These are phyloP conservation scores for Simplicillium sp. DNA, from an alignment of 2,329 filamentous ascomycete species.

Conservation along the genomic window DNA sequence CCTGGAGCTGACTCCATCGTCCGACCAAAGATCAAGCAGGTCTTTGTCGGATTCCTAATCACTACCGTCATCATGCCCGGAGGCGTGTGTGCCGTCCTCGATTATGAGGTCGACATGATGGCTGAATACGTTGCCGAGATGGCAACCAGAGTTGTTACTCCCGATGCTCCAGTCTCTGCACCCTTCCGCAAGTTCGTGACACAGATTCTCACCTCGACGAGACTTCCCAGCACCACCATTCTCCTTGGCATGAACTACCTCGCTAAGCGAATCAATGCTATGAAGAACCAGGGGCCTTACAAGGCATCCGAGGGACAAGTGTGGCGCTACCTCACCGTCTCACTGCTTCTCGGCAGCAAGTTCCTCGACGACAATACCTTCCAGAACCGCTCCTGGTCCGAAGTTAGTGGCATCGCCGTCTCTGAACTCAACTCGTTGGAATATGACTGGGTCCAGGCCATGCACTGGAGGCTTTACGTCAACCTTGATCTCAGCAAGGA, in stretches of 20 bases:
- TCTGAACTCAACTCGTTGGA: slow-evolving; percentile 77
- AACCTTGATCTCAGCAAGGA: slow-evolving; percentile 71
- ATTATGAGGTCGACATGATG: slow-evolving; percentile 96
- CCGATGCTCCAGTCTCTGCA: slow-evolving; percentile 45
- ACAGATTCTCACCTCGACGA: slow-evolving; percentile 82
- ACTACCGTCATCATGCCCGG: slow-evolving; percentile 51
- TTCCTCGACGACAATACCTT: slow-evolving; percentile 97
- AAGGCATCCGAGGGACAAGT: slow-evolving; percentile 59
- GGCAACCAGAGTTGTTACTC: slow-evolving; percentile 52
- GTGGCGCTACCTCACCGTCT: slow-evolving; percentile 80
- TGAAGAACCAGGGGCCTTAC: slow-evolving; percentile 47
- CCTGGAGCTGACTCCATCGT: slow-evolving; percentile 6
- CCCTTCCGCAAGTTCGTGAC: slow-evolving; percentile 87
- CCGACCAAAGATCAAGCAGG: slow-evolving; percentile 28
- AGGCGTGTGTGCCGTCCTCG: slow-evolving; percentile 85
- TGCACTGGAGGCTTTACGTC: slow-evolving; percentile 78
- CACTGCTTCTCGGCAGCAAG: slow-evolving; percentile 83
- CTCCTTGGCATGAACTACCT: slow-evolving; percentile 85
- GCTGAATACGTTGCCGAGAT: slow-evolving; percentile 90
- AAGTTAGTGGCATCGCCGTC: slow-evolving; percentile 84
- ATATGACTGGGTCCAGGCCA: slow-evolving; percentile 76
- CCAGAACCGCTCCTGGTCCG: slow-evolving; percentile 93
- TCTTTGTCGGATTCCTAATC: slow-evolving; percentile 26
- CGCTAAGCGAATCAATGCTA: slow-evolving; percentile 69
- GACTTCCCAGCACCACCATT: slow-evolving; percentile 84